These are phyloP conservation scores for Penicillium sp. DNA, from an alignment of 2,329 filamentous ascomycete genomes.

Conservation along the genomic window DNA sequence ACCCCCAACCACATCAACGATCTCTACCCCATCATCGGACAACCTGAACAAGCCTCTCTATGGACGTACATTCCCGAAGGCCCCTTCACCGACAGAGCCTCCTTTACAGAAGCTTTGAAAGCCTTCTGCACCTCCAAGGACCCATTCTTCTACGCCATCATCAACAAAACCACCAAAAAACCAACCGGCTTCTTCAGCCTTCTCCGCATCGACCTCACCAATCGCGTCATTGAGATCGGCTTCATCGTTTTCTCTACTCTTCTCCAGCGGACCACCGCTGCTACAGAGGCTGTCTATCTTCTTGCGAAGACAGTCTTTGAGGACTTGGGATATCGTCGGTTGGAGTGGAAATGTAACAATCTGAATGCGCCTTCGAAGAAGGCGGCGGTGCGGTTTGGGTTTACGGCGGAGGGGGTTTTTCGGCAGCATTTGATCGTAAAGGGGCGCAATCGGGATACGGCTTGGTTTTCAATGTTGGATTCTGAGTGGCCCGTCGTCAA, in stretches of 20 bases:
- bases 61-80: slow-evolving; percentile 45
- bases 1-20: slow-evolving; percentile 23
- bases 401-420: slow-evolving; percentile 62
- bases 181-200: slow-evolving; percentile 29
- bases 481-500: slow-evolving; percentile 21
- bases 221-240: slow-evolving; percentile 62
- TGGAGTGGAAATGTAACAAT: slow-evolving; percentile 66
- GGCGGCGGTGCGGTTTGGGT: slow-evolving; percentile 62
- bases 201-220: slow-evolving; percentile 52
- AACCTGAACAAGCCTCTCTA: slow-evolving; percentile 28
- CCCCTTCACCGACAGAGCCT: slow-evolving; percentile 34
- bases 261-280: slow-evolving; percentile 57
- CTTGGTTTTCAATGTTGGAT: slow-evolving; percentile 27
- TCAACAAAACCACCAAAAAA: slow-evolving; percentile 30
- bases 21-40: slow-evolving; percentile 27
- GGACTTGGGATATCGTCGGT: slow-evolving; percentile 56
- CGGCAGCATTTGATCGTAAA: slow-evolving; percentile 63
- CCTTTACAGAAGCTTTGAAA: slow-evolving; percentile 34
- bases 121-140: slow-evolving; percentile 32
- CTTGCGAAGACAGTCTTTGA: slow-evolving; percentile 58
- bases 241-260: slow-evolving; percentile 54
- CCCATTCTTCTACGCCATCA: slow-evolving; percentile 49
- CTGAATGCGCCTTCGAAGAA: slow-evolving; percentile 58
- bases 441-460: slow-evolving; percentile 60
- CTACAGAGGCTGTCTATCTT: slow-evolving; percentile 62